Conservation (phyloP, 805 yeast species). For the Yarrowia sp. region DNA sequence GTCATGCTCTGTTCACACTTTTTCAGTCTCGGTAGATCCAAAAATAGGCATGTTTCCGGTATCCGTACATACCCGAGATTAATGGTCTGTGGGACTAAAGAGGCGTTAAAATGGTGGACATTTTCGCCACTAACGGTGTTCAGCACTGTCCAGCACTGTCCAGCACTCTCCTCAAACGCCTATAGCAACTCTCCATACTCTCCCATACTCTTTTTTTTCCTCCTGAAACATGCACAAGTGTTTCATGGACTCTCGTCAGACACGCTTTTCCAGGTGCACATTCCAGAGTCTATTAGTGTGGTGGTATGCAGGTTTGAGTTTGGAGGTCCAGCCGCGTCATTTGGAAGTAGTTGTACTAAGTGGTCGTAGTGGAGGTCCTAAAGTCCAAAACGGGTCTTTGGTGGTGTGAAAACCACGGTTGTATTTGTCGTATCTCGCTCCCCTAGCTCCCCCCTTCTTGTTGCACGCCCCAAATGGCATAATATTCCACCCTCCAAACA, state of each 20-base stretch:
- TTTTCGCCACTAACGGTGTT: too few relatives aligned
- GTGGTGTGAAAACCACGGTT: too few relatives aligned
- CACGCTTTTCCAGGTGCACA: conserved; percentile 12
- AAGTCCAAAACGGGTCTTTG: too few relatives aligned
- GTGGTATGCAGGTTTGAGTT: conserved; percentile 11
- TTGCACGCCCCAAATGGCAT: neutral
- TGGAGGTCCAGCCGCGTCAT: conserved; percentile 15
- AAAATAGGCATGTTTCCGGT: neutral
- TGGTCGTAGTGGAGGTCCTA: neutral
- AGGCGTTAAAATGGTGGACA: too few relatives aligned
- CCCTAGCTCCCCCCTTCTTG: too few relatives aligned
- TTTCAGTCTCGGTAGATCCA: neutral
- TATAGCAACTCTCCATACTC: too few relatives aligned
- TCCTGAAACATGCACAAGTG: neutral
- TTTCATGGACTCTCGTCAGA: neutral
- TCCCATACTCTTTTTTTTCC: too few relatives aligned
- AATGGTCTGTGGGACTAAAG: too few relatives aligned
- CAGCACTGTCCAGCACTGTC: too few relatives aligned
- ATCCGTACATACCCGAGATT: too few relatives aligned
- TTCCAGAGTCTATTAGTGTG: conserved; percentile 18
- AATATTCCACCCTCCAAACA: neutral
- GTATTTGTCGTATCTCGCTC: too few relatives aligned
- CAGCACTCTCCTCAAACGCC: too few relatives aligned
- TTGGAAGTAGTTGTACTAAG: neutral
- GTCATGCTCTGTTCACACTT: neutral